Evolutionary conservation across 805 yeast genomes (phyloP).

Genomic region (Candida stauntonica): DNA sequence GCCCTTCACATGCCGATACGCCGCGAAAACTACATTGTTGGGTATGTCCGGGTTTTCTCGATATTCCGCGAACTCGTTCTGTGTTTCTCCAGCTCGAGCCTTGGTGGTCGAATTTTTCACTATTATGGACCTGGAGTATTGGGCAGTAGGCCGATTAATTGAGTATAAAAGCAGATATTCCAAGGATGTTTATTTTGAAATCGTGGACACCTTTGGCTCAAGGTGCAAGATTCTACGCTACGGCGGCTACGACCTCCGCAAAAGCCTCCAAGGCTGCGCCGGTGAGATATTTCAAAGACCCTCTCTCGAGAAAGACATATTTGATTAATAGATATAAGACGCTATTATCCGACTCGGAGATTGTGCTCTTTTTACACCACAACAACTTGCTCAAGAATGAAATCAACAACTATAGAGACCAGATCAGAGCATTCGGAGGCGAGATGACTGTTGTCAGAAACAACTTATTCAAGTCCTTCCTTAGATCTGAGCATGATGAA

Average conservation of each 20-base stretch:
- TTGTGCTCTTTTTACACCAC: constrained; percentile 78
- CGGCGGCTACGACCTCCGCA: constrained; percentile 5
- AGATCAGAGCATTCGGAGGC: constrained; percentile 63
- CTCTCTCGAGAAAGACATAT: constrained; percentile 77
- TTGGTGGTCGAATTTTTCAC: background rate
- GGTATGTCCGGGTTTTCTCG: background rate
- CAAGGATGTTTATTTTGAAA: constrained; percentile 2
- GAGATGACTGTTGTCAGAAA: constrained; percentile 65
- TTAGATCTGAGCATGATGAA: constrained; percentile 59
- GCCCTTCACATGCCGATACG: too few relatives aligned
- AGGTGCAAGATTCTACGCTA: constrained; percentile 17
- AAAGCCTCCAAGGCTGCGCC: constrained; percentile 1
- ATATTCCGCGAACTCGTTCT: background rate
- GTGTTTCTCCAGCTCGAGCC: background rate
- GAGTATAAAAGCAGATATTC: too few relatives aligned
- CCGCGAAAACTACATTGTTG: too few relatives aligned
- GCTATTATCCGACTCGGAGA: constrained; percentile 60
- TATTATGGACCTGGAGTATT: background rate
- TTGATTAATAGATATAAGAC: constrained; percentile 76
- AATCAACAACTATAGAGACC: constrained; percentile 56
- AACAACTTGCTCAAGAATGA: constrained; percentile 73
- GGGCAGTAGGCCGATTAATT: background rate
- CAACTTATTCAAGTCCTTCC: constrained; percentile 66
- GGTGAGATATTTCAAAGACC: constrained; percentile 43
- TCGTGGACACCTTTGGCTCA: constrained; percentile 3